Conservation (phyloP, 148 eudicot species). For the Rheum nobile region DNA sequence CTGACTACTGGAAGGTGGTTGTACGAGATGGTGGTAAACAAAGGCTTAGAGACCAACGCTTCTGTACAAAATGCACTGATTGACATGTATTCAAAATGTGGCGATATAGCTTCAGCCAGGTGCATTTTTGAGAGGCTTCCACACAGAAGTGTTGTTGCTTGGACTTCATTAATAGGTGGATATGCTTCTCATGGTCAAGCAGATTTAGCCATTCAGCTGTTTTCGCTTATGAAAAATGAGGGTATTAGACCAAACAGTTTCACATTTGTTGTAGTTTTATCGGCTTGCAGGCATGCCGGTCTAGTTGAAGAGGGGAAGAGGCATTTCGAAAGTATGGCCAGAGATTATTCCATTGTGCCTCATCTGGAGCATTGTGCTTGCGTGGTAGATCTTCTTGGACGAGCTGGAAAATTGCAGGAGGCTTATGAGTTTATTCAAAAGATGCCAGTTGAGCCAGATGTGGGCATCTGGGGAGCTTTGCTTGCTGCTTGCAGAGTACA, state of each 20-base stretch:
- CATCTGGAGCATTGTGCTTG: conserved; percentile 25
- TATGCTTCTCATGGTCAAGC: conserved; percentile 11
- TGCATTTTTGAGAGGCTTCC: neutral
- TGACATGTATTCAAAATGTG: conserved; percentile 10
- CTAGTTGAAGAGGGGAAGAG: conserved; percentile 8
- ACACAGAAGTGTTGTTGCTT: neutral
- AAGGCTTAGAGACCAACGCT: neutral
- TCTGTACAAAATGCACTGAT: conserved; percentile 9
- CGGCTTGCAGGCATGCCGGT: conserved; percentile 8
- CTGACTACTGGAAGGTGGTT: neutral
- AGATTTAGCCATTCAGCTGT: neutral
- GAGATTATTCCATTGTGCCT: conserved; percentile 4
- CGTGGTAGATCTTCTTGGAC: conserved; percentile 33
- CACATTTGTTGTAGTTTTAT: conserved; percentile 1
- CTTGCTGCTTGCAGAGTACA: conserved; percentile 20
- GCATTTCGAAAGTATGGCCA: neutral
- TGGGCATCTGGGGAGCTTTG: conserved; percentile 30
- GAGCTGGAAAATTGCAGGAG: conserved; percentile 27
- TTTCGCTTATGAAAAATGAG: neutral
- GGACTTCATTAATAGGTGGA: conserved; percentile 8
- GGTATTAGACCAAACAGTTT: conserved; percentile 3
- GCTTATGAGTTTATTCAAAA: conserved; percentile 26
- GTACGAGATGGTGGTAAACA: neutral
- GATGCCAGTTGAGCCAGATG: conserved; percentile 27
- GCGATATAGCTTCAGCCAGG: conserved; percentile 7